phyloP scores from a whole-genome alignment of 805 yeast species.

The Metschnikowia continentalis region DNA sequence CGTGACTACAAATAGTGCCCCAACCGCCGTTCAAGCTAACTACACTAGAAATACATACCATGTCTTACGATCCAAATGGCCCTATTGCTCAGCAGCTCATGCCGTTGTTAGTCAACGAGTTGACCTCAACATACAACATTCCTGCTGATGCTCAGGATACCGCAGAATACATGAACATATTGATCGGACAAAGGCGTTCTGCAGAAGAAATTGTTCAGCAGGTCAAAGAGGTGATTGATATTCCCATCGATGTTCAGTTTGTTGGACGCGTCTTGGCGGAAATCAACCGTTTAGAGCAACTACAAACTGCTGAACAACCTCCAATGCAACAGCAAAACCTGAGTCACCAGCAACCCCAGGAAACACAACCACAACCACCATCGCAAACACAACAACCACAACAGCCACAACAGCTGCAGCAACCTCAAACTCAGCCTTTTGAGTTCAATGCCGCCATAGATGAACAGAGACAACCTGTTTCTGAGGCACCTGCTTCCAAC shows the following conservation, averaged over 20 bases:
- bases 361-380: slow-evolving; percentile 9
- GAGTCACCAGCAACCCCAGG: slow-evolving; percentile 8
- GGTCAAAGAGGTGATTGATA: slow-evolving; percentile 56
- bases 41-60: slow-evolving; percentile 3
- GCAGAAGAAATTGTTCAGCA: slow-evolving; percentile 59
- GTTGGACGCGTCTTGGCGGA: slow-evolving; percentile 57
- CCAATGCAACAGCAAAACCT: slow-evolving; percentile 8
- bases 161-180: slow-evolving; percentile 69
- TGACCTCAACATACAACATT: slow-evolving; percentile 30
- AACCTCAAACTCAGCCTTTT: not conserved
- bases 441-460: not conserved
- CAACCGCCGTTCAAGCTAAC: not conserved
- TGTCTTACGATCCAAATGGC: slow-evolving; percentile 39
- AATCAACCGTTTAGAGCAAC: slow-evolving; percentile 26
- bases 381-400: slow-evolving; percentile 10
- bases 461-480: not conserved
- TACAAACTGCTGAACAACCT: slow-evolving; percentile 2
- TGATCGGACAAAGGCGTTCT: slow-evolving; percentile 64
- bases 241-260: slow-evolving; percentile 54
- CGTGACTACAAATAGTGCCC: not conserved
- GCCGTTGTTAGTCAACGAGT: slow-evolving; percentile 32
- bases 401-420: slow-evolving; percentile 13
- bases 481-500: not conserved
- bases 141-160: slow-evolving; percentile 36
- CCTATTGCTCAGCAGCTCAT: slow-evolving; percentile 35